Evolutionary conservation across 2,329 filamentous ascomycete species (phyloP), one percentile per base, ranked within the genome.

Genomic region (Zopfia rhizophila): DNA sequence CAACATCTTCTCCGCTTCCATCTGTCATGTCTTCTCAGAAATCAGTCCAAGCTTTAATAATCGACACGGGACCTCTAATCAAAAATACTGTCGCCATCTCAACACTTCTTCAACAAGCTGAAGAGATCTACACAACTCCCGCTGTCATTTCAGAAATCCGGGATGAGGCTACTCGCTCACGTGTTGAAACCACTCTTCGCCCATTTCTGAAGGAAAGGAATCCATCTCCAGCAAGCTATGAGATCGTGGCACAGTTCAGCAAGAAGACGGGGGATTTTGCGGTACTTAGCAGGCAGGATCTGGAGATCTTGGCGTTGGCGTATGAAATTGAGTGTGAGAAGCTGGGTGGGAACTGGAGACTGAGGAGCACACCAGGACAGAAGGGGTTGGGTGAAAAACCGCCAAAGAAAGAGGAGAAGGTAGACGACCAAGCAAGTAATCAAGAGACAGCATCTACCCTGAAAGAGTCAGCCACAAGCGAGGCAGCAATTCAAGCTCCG

Each of bases 301-400:
- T 97, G 50, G 89, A 95, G 58, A 82, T 99, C 28, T 78, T 97
- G 64, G 94, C 93, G 7, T 77, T 99, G 44, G 89, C 91, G 1
- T 97, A 97, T 70, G 94, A 99, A 69, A 70, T 97, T n/a, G 93
- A 97, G 63, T 89, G 90, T 62, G 92, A 97, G 76, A 80, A 87
- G 47, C 95, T 96, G 68, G 85, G 86, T n/a, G 92, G 92, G 2
- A 87, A 96, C 68, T 96, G 90, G 88, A 83, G 92, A 48, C 65
- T 97, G 70, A 81, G 92, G 51, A 89, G 82, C 46, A 81, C 83
- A 3, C 93, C 93, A 0, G 88, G 86, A 1, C 91, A 96, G 69
- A 92, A 91, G 70, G 72, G 82, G 1, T 66, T 92, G 44, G 93
- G 93, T 66, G 89, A 89, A 3, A 81, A 80, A 56, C 82, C 86